Evolutionary conservation across 805 yeast genomes (phyloP), one percentile per base, ranked within the genome.

Genomic region (Metschnikowia noctiluminum): DNA sequence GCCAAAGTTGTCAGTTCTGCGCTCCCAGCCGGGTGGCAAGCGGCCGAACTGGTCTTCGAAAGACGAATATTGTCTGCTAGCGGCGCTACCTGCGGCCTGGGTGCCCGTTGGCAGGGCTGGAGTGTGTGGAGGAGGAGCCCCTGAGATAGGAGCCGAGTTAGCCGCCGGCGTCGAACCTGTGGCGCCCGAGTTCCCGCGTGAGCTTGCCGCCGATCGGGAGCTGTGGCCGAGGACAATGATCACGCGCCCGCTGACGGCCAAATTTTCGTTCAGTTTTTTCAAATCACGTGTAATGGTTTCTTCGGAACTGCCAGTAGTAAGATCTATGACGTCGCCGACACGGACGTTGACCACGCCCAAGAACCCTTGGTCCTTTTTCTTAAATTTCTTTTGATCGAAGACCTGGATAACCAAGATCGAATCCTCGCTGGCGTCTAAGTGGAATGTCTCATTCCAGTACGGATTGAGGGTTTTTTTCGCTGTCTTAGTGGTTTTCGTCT

Each of bases 21-120:
- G 84, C 69, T 94, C 99, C 98, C 99, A 94, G 4, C 99, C 99
- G 7, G 97, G 89, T 3, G 99, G 99, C 57, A 94, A 77, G 63
- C 97, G 79, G 38, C 99, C 99, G 60, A 84, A 82, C 67, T 92
- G 98, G 70, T 94, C 99, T 70, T 94, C 99, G 66, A 94, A 94
- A 1, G 98, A 89, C 6, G 96, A 87, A 60, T 84, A 85, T 62
- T 85, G 95, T 61, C 90, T 80, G 57, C 70, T 69, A 7, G 59
- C 43, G 14, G 55, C 38, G 10, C 54, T 46, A 11, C 57, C 35
- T 8, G 52, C 39, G 3, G 49, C 28, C 12, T 40, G 26, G 12
- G 48, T 43, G 27, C 38, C 13, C 11, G 21, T 21, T 21, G 21
- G 21, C 21, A 21, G 21, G 21, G 66, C 48, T 12, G 48, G 48